Conservation (phyloP, 192 early-diverging fungal species). For the Umbelopsis ramanniana region DNA sequence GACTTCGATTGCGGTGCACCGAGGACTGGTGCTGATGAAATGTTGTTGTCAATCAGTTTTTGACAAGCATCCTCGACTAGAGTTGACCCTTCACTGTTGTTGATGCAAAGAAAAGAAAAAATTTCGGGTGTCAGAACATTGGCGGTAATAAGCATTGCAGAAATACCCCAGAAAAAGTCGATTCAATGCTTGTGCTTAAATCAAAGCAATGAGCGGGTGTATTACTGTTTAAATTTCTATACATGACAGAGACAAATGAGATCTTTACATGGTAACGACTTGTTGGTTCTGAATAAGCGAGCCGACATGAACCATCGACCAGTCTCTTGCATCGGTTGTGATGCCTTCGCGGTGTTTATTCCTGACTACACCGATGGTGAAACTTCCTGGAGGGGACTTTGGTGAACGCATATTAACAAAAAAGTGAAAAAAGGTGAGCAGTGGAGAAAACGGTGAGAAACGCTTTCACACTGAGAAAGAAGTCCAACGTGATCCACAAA, state of each 20-base stretch:
- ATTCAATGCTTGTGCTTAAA: no score
- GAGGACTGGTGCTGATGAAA: constrained; percentile 83
- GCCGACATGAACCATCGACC: constrained; percentile 64
- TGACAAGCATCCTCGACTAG: constrained; percentile 77
- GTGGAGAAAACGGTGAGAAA: constrained; percentile 18
- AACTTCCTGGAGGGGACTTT: constrained; percentile 8
- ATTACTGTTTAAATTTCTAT: no score
- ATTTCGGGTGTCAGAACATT: neutral
- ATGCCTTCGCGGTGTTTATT: constrained; percentile 18
- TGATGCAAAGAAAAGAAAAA: neutral
- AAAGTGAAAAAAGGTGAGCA: neutral
- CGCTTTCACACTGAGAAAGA: neutral
- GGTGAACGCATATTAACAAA: constrained; percentile 5
- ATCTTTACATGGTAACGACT: constrained; percentile 65
- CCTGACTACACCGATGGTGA: constrained; percentile 2
- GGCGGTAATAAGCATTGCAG: no score
- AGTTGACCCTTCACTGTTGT: constrained; percentile 52
- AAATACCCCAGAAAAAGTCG: no score
- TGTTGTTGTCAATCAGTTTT: constrained; percentile 72
- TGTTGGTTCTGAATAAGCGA: constrained; percentile 64
- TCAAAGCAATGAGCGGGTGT: no score
- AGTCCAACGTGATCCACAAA: constrained; percentile 20
- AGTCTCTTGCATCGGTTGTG: constrained; percentile 47
- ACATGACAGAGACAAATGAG: neutral
- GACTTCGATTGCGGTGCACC: constrained; percentile 34